phyloP scores from a whole-genome alignment of 495 filamentous ascomycete species.

The Viridothelium virens region DNA sequence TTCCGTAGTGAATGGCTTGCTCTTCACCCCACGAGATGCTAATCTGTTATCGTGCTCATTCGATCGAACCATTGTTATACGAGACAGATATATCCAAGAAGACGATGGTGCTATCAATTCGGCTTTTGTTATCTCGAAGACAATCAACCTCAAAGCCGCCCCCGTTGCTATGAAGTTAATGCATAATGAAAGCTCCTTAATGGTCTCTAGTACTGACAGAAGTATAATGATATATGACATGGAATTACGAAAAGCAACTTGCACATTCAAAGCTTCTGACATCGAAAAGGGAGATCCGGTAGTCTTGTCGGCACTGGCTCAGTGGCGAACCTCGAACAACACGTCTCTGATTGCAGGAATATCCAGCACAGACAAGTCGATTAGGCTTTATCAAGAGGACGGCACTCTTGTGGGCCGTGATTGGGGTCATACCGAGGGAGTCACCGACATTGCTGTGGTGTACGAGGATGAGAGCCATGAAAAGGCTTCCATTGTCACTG shows the following conservation, averaged over 20 bases:
- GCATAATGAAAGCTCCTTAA: constrained; percentile 47
- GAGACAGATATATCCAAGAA: constrained; percentile 62
- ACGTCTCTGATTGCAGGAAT: constrained; percentile 63
- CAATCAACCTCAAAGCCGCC: constrained; percentile 74
- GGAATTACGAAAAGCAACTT: constrained; percentile 57
- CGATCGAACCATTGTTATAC: constrained; percentile 74
- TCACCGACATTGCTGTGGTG: constrained; percentile 72
- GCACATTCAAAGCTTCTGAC: constrained; percentile 74
- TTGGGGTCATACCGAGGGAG: constrained; percentile 88
- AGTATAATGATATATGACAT: constrained; percentile 71
- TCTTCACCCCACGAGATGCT: constrained; percentile 56
- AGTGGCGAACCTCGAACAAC: constrained; percentile 30
- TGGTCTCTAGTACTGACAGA: constrained; percentile 77
- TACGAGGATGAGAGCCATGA: constrained; percentile 12
- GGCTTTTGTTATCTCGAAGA: constrained; percentile 66
- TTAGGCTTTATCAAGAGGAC: constrained; percentile 76
- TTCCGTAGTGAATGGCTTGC: constrained; percentile 55
- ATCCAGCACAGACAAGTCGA: constrained; percentile 89
- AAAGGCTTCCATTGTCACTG: constrained; percentile 29
- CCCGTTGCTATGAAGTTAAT: constrained; percentile 73
- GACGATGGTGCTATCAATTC: constrained; percentile 58
- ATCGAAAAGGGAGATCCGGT: constrained; percentile 70
- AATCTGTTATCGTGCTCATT: constrained; percentile 77
- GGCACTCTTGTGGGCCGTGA: constrained; percentile 75
- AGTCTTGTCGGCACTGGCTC: constrained; percentile 65